Conservation (phyloP, 2,329 filamentous ascomycete genomes). For the Calonectria naviculata region DNA sequence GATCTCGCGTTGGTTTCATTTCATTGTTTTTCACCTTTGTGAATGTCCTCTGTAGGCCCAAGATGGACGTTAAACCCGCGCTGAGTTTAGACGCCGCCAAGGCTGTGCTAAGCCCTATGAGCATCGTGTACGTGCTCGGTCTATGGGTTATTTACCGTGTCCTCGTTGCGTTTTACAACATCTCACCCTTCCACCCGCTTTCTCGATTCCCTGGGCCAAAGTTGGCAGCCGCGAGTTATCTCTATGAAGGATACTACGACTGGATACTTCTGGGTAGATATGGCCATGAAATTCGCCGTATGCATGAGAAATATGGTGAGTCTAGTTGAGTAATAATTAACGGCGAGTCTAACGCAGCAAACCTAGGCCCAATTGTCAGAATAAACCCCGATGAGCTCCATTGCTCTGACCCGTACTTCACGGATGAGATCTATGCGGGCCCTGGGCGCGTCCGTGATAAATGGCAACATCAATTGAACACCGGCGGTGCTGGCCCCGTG, state of each 20-base stretch:
- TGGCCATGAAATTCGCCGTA: background rate
- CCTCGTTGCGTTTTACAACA: background rate
- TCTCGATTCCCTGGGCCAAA: background rate
- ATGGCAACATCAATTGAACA: constrained; percentile 34
- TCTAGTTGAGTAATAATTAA: too few species aligned
- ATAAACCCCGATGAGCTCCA: constrained; percentile 53
- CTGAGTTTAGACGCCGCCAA: too few species aligned
- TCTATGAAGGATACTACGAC: background rate
- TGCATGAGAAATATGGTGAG: background rate
- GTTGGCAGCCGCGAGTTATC: background rate
- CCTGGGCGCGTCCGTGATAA: constrained; percentile 40
- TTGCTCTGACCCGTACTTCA: constrained; percentile 48
- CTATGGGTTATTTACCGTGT: background rate
- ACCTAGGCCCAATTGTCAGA: constrained; percentile 48
- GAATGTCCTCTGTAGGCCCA: too few species aligned
- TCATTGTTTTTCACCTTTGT: too few species aligned
- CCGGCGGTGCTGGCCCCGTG: constrained; percentile 20
- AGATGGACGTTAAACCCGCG: too few species aligned
- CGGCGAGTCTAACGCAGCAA: background rate
- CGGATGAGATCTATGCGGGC: constrained; percentile 50
- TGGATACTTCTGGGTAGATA: background rate
- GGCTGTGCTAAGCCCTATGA: too few species aligned
- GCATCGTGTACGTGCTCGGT: background rate
- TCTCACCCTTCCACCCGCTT: background rate
- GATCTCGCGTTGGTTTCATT: too few species aligned